phyloP scores from a whole-genome alignment of 2,329 filamentous ascomycete genomes.

The Tolypocladium amazonense region DNA sequence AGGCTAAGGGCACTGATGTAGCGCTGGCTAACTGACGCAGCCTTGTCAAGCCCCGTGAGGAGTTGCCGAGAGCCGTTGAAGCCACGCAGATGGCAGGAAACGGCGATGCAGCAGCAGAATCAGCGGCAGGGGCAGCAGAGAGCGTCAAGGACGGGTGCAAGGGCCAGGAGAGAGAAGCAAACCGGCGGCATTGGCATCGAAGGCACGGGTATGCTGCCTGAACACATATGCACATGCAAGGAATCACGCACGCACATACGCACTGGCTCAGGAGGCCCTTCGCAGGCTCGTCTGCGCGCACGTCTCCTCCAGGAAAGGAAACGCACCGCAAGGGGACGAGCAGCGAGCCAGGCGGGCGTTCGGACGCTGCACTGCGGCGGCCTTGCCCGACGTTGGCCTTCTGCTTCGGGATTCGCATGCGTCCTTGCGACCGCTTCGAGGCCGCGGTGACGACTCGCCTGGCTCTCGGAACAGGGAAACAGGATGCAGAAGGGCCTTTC shows the following conservation, averaged over 20 bases:
- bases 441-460: neutral
- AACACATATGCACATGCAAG: slow-evolving; percentile 1
- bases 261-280: neutral
- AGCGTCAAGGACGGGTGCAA: neutral
- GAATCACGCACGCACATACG: neutral
- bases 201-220: neutral
- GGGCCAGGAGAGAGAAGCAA: neutral
- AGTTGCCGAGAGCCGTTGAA: neutral
- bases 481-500: neutral
- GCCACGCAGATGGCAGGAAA: neutral
- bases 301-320: neutral
- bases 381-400: neutral
- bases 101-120: neutral
- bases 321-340: neutral
- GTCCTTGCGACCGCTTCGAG: neutral
- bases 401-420: neutral
- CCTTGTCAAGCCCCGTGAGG: neutral
- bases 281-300: neutral
- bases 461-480: neutral
- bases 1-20: neutral
- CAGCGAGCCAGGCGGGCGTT: neutral
- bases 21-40: neutral
- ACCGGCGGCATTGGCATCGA: neutral
- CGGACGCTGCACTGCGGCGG: neutral
- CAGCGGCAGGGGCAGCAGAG: neutral